Base-by-base conservation (phyloP, 2,329 filamentous ascomycete species). In the Pseudopithomyces chartarum region DNA sequence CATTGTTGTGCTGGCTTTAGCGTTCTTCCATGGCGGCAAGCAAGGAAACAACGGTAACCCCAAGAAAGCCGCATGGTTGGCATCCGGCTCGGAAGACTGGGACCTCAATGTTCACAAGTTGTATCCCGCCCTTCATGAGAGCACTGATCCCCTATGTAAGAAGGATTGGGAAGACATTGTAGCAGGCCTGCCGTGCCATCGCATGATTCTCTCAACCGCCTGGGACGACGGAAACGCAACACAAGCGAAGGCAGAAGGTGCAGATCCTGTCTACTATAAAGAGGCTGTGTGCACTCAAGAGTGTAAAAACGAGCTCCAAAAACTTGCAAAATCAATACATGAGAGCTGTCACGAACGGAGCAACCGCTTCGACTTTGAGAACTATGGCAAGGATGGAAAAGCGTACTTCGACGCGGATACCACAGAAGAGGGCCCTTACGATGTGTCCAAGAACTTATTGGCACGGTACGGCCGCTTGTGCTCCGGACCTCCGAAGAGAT, bases 201-300 rank as follows among this genome's bases (percentile, higher is more conserved):
- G 54, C 17, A 49, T 56, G 46, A 55, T 61, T 4, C 56, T 61
- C 2, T 58, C 52, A 1, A n/a, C 56, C 6, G 53, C 50, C 6
- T 61, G 53, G 56, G 58, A 61, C 43, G 50, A 61, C 23, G 56
- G 58, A 8, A 26, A 56, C 22, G 42, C 42, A 12, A 33, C 36
- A 3, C 50, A 56, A 19, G 53, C 52, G 2, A 50, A 50, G 5
- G 52, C 34, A 12, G 40, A 33, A 22, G 36, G 29, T 11, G 46
- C 50, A 26, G 55, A 61, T 26, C 58, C 58, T 8, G 46, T 42
- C n/a, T 34, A 22, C 6, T 58, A 58, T 33, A 39, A 23, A 5
- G 20, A 48, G 10, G 50, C 26, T 11, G 52, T 61, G 15, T 61
- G 56, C 32, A 38, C 44, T 6, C 13, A 20, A 4, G 8, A 26